Evolutionary conservation across 331 rosid species (phyloP), one percentile per base, ranked within the genome.

Genomic region (Spiraea crenata): DNA sequence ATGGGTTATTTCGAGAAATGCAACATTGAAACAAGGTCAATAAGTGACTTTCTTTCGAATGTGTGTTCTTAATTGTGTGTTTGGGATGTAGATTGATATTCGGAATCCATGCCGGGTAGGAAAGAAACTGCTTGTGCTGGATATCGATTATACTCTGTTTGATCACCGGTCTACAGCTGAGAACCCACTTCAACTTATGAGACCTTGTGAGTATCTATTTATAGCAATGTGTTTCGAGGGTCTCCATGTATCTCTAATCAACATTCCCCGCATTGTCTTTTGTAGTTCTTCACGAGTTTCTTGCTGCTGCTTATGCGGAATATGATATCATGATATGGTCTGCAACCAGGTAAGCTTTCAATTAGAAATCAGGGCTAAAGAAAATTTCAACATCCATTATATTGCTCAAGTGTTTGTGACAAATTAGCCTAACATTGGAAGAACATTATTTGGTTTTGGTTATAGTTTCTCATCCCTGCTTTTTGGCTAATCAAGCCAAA

Each of bases 271-370:
- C 57, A 55, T 75, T 25, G 64, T 61, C 20, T 69, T 56, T 12
- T 78, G 73, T 79, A 83, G 90, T 76, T 79, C 91, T 86, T 64
- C 91, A 86, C 2, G 91, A 86, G 72, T 87, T 83, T 81, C 93
- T 91, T 64, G 76, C 99, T 25, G 79, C 97, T 64, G 97, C 80
- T 65, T 91, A 91, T 76, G 69, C 96, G 0, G 93, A 91, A 77
- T 91, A 87, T 71, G 99, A 89, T 81, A 89, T 95, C 75, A 89
- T 93, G 90, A 91, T 93, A 79, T 91, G 99, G 97, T 95, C 99
- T 45, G 99, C 99, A 38, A 95, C 99, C 74, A 87, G 99, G 99
- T 91, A 42, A 72, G 76, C 49, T 79, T 61, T 52, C 34, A 8
- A 56, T 60, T 8, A 63, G n/a, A 13, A 39, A 38, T 7, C 39